These are phyloP conservation scores for Linnemannia hyalina DNA, from an alignment of 192 early-diverging fungal species.

Conservation along the genomic window DNA sequence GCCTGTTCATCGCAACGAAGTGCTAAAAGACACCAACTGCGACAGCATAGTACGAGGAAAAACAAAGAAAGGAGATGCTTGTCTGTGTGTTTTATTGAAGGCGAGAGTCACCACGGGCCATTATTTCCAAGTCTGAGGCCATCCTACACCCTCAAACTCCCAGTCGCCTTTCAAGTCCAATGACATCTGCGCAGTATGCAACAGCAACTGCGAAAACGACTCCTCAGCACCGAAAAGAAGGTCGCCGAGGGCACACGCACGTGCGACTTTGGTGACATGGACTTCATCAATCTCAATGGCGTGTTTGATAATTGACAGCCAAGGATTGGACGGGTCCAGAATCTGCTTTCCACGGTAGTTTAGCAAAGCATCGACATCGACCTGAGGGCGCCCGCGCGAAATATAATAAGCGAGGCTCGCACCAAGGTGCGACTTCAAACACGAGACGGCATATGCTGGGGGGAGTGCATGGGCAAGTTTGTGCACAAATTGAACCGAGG, in stretches of 20 bases:
- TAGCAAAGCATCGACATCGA: conserved; percentile 48
- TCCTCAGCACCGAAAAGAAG: conserved; percentile 50
- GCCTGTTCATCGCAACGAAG: no score
- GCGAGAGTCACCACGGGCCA: background rate
- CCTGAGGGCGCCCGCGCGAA: conserved; percentile 55
- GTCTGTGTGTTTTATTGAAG: background rate
- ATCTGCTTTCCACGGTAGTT: conserved; percentile 22
- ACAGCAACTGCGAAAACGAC: conserved; percentile 15
- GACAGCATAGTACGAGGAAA: no score
- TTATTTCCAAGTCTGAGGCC: conserved; percentile 35
- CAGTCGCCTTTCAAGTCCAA: conserved; percentile 52
- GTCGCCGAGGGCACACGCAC: conserved; percentile 65
- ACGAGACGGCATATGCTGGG: conserved; percentile 50
- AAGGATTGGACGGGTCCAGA: conserved; percentile 55
- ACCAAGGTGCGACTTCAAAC: conserved; percentile 60
- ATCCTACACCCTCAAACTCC: conserved; percentile 48
- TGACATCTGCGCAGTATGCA: conserved; percentile 47
- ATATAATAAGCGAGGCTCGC: conserved; percentile 55
- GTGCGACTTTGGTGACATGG: conserved; percentile 68
- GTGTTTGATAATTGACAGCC: conserved; percentile 60
- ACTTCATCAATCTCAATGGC: conserved; percentile 64
- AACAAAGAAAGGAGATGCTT: no score
- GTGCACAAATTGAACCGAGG: conserved; percentile 67
- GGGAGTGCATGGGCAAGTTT: conserved; percentile 53
- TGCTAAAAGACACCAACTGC: no score